These are phyloP conservation scores for Lipomyces chichibuensis DNA, from an alignment of 805 yeast species.

Conservation along the genomic window DNA sequence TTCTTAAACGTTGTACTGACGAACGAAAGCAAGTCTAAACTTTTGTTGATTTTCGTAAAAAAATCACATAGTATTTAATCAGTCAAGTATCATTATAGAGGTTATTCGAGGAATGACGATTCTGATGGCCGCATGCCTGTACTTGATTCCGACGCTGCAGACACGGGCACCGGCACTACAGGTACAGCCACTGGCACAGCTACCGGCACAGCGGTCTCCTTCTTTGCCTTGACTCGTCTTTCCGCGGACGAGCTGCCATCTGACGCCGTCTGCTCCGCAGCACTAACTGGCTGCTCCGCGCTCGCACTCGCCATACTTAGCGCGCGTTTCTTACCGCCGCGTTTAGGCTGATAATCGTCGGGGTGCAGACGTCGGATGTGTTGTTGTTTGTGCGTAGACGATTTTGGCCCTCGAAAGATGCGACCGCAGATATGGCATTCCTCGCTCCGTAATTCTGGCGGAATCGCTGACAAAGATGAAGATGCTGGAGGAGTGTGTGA, in stretches of 20 bases:
- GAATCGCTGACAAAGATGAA: slow-evolving; percentile 6
- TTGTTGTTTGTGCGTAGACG: slow-evolving; percentile 54
- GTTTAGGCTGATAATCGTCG: slow-evolving; percentile 50
- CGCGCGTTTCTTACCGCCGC: slow-evolving; percentile 50
- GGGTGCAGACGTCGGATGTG: slow-evolving; percentile 54
- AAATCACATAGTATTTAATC: background rate
- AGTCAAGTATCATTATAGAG: background rate
- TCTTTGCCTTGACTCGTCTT: background rate
- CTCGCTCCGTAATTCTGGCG: slow-evolving; percentile 41
- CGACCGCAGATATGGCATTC: slow-evolving; percentile 51
- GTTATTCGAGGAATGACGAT: background rate
- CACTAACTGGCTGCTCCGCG: slow-evolving; percentile 2
- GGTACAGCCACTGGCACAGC: background rate
- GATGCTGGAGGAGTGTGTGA: slow-evolving; percentile 25
- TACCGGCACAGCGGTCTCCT: background rate
- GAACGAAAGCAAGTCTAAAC: background rate
- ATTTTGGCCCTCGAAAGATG: slow-evolving; percentile 52
- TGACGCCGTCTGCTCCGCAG: background rate
- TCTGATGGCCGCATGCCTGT: background rate
- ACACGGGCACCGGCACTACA: background rate
- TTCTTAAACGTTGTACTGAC: background rate
- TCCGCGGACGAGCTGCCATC: background rate
- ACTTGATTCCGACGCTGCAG: background rate
- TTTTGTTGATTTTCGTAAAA: background rate
- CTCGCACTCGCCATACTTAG: slow-evolving; percentile 22